Percentiles rank a stretch among this genome's conserved stretches.
Conservation (phyloP, 1,284 basidiomycete genomes). For the Rhodotorula sp. region DNA sequence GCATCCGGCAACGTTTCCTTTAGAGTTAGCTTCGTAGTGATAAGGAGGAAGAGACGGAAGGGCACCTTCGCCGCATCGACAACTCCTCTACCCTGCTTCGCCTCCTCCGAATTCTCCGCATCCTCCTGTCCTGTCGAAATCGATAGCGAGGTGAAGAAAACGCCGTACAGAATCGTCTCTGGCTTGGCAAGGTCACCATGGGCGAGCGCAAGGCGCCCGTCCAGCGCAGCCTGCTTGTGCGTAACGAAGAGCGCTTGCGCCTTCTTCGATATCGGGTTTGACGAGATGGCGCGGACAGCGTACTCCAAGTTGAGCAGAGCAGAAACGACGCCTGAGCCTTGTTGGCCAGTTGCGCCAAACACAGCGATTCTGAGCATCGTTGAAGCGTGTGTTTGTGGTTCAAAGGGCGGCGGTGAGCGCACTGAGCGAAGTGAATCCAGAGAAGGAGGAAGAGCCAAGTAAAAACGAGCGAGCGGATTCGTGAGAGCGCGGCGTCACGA, state of each 20-base stretch:
- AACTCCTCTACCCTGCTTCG: conserved; percentile 11
- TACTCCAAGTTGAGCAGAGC: conserved; percentile 9
- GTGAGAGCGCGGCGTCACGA: too few relatives aligned
- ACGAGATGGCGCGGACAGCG: conserved; percentile 13
- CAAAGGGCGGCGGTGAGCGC: too few relatives aligned
- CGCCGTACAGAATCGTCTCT: background rate
- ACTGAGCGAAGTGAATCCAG: too few relatives aligned
- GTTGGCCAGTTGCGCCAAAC: conserved; percentile 14
- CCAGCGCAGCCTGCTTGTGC: background rate
- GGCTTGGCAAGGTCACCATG: conserved; percentile 6
- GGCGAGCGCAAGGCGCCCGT: conserved; percentile 3
- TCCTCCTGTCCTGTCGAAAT: background rate
- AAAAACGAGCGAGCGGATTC: too few relatives aligned
- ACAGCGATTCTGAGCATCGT: background rate
- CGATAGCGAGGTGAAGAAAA: conserved; percentile 3
- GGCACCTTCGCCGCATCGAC: conserved; percentile 15
- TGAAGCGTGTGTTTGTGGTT: too few relatives aligned
- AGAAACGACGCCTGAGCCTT: conserved; percentile 14
- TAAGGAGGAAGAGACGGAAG: too few relatives aligned
- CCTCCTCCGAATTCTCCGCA: background rate
- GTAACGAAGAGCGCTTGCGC: background rate
- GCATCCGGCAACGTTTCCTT: background rate
- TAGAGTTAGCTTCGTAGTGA: background rate
- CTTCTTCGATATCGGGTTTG: conserved; percentile 2
- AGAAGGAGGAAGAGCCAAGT: too few relatives aligned